Evolutionary conservation across 2,329 filamentous ascomycete genomes (phyloP).

Genomic region (Coniochaeta hoffmannii): DNA sequence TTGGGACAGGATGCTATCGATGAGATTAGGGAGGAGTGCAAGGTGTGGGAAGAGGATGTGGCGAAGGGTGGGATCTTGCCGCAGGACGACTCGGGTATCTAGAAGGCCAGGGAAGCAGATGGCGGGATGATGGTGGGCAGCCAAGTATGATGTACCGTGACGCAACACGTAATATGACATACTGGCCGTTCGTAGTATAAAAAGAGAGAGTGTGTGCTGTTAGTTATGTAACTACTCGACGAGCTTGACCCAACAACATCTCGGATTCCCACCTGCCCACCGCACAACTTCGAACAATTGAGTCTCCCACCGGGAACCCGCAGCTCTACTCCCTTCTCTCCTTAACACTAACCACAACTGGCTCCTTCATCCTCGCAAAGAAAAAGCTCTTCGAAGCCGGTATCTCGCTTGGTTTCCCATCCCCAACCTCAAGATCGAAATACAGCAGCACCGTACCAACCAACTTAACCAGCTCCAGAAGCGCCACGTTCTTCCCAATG

Average conservation of each 20-base stretch:
- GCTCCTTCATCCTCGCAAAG: conserved; percentile 5
- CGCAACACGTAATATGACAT: no score
- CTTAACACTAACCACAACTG: conserved; percentile 3
- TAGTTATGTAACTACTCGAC: no score
- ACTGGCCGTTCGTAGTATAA: no score
- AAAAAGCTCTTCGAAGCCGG: conserved; percentile 6
- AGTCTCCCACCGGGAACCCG: no score
- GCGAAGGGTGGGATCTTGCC: not conserved
- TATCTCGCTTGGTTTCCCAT: conserved; percentile 3
- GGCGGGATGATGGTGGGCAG: no score
- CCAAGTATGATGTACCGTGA: no score
- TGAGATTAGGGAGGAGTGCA: not conserved
- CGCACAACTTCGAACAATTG: no score
- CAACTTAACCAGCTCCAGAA: conserved; percentile 6
- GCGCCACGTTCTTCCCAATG: conserved; percentile 7
- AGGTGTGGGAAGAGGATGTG: not conserved
- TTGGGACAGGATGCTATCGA: not conserved
- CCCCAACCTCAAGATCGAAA: conserved; percentile 1
- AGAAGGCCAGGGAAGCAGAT: no score
- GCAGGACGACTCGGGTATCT: not conserved
- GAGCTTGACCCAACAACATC: no score
- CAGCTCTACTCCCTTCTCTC: no score
- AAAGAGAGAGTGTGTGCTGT: no score
- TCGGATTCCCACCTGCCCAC: no score
- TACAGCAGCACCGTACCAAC: conserved; percentile 5